A percentile compares a stretch with the other conserved stretches of the same genome.
Evolutionary conservation across 2,329 filamentous ascomycete species (phyloP).

Genomic region (Colletotrichum echinochloae): DNA sequence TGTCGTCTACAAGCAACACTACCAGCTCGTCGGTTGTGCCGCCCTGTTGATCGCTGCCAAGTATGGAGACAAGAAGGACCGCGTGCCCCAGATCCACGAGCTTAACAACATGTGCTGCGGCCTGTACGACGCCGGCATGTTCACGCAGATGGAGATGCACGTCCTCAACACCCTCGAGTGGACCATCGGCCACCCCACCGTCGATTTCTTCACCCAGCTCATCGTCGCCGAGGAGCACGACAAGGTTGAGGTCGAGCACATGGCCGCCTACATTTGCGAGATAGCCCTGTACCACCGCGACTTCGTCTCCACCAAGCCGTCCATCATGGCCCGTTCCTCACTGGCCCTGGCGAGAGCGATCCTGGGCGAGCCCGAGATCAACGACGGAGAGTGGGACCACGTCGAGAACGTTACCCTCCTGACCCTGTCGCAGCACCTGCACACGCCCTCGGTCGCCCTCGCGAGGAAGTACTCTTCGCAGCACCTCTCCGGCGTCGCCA

Average conservation of each 20-base stretch:
- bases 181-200: conserved; percentile 94
- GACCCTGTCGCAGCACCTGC: conserved; percentile 69
- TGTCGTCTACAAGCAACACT: conserved; percentile 99
- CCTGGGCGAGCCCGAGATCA: conserved; percentile 81
- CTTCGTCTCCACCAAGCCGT: conserved; percentile 92
- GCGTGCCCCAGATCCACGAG: conserved; percentile 96
- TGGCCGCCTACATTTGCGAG: conserved; percentile 94
- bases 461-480: conserved; percentile 70
- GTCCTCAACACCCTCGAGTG: conserved; percentile 97
- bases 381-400: conserved; percentile 81
- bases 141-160: conserved; percentile 99
- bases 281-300: conserved; percentile 97
- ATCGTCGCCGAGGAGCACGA: conserved; percentile 83
- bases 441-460: conserved; percentile 68
- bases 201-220: conserved; percentile 92
- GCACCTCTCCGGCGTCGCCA: conserved; percentile 65
- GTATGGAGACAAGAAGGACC: conserved; percentile 98
- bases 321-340: conserved; percentile 88
- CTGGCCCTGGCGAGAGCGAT: conserved; percentile 89
- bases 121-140: conserved; percentile 99
- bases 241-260: conserved; percentile 91
- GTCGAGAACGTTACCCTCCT: conserved; percentile 76
- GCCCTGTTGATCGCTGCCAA: conserved; percentile 97
- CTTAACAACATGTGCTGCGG: conserved; percentile 99
- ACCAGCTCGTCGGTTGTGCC: conserved; percentile 96